These are phyloP conservation scores for Trametes cingulata DNA, from an alignment of 768 basidiomycete genomes.

Conservation along the genomic window DNA sequence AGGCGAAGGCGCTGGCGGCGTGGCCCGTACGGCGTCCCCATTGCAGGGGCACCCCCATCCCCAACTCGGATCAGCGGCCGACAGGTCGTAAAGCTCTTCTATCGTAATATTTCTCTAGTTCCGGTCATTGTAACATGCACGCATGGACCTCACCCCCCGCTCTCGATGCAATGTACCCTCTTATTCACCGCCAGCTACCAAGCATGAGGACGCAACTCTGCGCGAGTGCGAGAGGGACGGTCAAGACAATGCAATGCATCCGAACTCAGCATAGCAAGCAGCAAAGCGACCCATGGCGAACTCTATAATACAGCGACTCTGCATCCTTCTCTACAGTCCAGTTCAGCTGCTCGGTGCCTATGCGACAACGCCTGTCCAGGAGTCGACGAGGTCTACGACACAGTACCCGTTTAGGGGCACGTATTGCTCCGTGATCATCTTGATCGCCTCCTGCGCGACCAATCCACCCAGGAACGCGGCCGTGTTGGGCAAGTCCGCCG, in stretches of 20 bases:
- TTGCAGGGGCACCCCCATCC: neutral
- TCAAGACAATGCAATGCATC: neutral
- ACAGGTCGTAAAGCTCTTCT: constrained; percentile 1
- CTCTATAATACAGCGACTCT: neutral
- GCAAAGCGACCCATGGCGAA: constrained; percentile 3
- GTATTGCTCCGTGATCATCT: constrained; percentile 95
- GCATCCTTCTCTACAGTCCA: neutral
- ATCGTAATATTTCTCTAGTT: neutral
- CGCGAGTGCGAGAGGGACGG: too few species aligned
- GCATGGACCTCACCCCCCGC: neutral
- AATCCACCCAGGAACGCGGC: constrained; percentile 93
- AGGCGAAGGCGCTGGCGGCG: constrained; percentile 9
- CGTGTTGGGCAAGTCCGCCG: constrained; percentile 87
- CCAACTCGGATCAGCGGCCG: too few species aligned
- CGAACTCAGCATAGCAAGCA: neutral
- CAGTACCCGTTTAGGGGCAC: constrained; percentile 86
- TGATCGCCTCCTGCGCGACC: constrained; percentile 95
- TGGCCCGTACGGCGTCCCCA: constrained; percentile 1
- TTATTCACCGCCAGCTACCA: neutral
- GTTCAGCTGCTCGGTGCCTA: neutral
- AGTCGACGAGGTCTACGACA: constrained; percentile 80
- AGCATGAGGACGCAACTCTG: too few species aligned
- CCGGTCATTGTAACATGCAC: neutral
- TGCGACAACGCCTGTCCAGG: constrained; percentile 64
- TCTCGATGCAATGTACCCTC: neutral